A percentile compares a stretch with the other conserved stretches of the same genome.
Conservation (phyloP, 2,329 filamentous ascomycete genomes). For the Knufia fluminis region DNA sequence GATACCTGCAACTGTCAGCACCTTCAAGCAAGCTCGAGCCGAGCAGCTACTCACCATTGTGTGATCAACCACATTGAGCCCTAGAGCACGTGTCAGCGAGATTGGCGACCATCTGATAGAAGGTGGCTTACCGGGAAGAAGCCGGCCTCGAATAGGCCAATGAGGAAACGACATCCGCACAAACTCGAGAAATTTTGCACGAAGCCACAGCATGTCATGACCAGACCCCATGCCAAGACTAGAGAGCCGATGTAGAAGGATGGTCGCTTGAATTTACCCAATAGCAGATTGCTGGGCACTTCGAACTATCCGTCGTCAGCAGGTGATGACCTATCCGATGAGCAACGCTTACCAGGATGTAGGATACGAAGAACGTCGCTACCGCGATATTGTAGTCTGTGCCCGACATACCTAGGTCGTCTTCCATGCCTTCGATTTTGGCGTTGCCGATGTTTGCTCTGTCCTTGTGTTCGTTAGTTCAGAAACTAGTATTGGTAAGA, state of each 20-base stretch:
- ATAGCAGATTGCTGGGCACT: slow-evolving; percentile 1
- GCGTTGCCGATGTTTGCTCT: slow-evolving; percentile 69
- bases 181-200: slow-evolving; percentile 1
- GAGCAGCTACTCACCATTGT: slow-evolving; percentile 1
- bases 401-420: slow-evolving; percentile 54
- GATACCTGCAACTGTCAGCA: too few relatives aligned
- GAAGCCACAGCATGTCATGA: slow-evolving; percentile 4
- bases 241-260: not conserved
- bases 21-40: too few relatives aligned
- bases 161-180: not conserved
- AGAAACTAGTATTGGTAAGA: too few relatives aligned
- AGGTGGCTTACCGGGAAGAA: too few relatives aligned
- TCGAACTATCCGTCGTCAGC: not conserved
- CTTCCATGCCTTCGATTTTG: slow-evolving; percentile 46
- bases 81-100: not conserved
- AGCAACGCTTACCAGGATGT: slow-evolving; percentile 13
- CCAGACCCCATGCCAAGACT: not conserved
- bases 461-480: too few relatives aligned
- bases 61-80: slow-evolving; percentile 4
- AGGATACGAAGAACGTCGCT: slow-evolving; percentile 21
- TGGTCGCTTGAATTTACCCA: slow-evolving; percentile 5
- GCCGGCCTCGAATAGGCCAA: slow-evolving; percentile 4
- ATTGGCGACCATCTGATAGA: too few relatives aligned
- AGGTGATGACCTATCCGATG: not conserved
- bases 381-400: slow-evolving; percentile 37